Conservation (phyloP, 2,329 filamentous ascomycete genomes). For the Cercospora beticola region DNA sequence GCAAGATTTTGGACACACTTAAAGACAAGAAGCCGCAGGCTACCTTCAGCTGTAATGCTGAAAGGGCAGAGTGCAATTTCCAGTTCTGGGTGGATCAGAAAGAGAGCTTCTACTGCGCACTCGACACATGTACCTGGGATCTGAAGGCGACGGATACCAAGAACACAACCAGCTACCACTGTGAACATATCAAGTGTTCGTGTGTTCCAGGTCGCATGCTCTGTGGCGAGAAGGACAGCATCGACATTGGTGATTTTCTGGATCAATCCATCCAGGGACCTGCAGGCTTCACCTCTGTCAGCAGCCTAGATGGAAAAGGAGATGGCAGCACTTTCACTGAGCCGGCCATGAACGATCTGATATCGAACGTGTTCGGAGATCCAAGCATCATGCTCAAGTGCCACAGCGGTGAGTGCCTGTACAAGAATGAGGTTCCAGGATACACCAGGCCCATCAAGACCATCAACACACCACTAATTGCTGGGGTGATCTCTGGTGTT, state of each 20-base stretch:
- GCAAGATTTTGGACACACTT: conserved; percentile 84
- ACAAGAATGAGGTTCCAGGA: conserved; percentile 88
- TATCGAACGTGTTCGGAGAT: conserved; percentile 86
- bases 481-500: conserved; percentile 82
- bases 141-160: conserved; percentile 66
- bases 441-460: conserved; percentile 85
- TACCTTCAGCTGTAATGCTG: conserved; percentile 84
- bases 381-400: conserved; percentile 82
- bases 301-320: conserved; percentile 57
- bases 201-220: conserved; percentile 92
- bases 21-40: conserved; percentile 85
- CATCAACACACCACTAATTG: conserved; percentile 96
- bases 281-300: conserved; percentile 73
- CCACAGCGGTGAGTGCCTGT: conserved; percentile 84
- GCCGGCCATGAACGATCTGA: conserved; percentile 87
- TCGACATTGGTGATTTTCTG: conserved; percentile 90
- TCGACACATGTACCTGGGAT: conserved; percentile 75
- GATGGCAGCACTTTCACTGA: conserved; percentile 84
- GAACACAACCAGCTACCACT: conserved; percentile 83
- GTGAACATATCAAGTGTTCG: conserved; percentile 78
- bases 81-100: conserved; percentile 96
- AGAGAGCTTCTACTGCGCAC: conserved; percentile 94
- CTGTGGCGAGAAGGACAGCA: conserved; percentile 84
- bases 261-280: conserved; percentile 80
- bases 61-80: conserved; percentile 80